phyloP scores from a whole-genome alignment of 2,329 filamentous ascomycete genomes.

The Thelonectria olida region DNA sequence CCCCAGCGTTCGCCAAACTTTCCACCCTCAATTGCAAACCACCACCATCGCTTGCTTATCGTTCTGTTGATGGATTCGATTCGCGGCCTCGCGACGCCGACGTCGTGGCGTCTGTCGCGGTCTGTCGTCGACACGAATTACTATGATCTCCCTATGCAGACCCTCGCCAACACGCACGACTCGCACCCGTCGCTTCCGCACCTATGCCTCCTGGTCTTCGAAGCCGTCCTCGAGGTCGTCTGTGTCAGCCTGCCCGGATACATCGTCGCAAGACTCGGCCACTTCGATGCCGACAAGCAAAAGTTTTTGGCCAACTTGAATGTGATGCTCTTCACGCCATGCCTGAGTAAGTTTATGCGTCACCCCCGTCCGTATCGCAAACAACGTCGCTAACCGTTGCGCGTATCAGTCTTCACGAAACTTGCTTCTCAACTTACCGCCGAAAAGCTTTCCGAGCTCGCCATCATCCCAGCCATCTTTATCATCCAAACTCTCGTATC shows the following conservation, averaged over 20 bases:
- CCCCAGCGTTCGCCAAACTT: conserved; percentile 19
- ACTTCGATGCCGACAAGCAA: conserved; percentile 95
- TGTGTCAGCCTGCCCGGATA: conserved; percentile 96
- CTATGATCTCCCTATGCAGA: conserved; percentile 53
- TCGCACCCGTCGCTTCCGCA: conserved; percentile 73
- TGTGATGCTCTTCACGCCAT: conserved; percentile 95
- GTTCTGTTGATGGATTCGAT: conserved; percentile 48
- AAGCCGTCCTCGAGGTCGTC: conserved; percentile 93
- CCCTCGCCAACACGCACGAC: conserved; percentile 54
- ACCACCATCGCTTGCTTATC: conserved; percentile 8
- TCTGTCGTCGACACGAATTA: conserved; percentile 46
- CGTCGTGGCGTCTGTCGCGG: conserved; percentile 55
- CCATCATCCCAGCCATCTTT: conserved; percentile 96
- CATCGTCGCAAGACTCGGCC: conserved; percentile 86
- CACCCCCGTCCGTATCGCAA: not conserved
- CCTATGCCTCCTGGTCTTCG: conserved; percentile 85
- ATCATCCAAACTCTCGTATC: conserved; percentile 87
- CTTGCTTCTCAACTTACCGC: conserved; percentile 93
- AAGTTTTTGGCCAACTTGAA: conserved; percentile 98
- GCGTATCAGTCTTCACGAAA: conserved; percentile 85
- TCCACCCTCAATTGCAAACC: conserved; percentile 9
- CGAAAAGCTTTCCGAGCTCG: conserved; percentile 88
- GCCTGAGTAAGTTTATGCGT: conserved; percentile 74
- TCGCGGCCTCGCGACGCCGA: conserved; percentile 51
- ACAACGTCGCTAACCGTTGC: conserved; percentile 28